Evolutionary conservation across 192 early-diverging fungal genomes (phyloP), one percentile per base, ranked within the genome.

Genomic region (Physocladia obscura): DNA sequence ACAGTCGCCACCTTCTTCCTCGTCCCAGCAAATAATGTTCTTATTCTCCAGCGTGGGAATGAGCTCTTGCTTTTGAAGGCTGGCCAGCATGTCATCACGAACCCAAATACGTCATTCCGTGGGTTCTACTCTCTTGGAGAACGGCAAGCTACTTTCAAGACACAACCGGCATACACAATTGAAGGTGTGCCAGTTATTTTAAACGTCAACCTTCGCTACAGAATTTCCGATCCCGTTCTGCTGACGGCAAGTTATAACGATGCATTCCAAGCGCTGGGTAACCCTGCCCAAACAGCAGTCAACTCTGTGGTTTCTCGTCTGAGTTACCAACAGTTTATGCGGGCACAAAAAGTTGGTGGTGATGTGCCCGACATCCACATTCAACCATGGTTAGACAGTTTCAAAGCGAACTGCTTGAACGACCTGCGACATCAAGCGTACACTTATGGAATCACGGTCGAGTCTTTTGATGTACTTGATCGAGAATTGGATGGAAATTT

Each of bases 21-120:
- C 54, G 71, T 82, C n/a, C 81, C 81, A n/a, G 81, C 79, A n/a
- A 82, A 82, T 47, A 82, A 82, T 38, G 71, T 79, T 21, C 54
- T 73, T 8, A 69, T 82, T 32, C 50, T 82, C 37, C 81, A 82
- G 68, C 76, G 74, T 39, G 79, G 74, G 22, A 79, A 77, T 21
- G 64, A 78, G 32, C 55, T 82, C 5, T 32, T 82, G 2, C 55
- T 65, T 3, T 57, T 82, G 15, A 39, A 76, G n/a, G 81, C 76
- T 32, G 81, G 81, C 21, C 81, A 82, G 76, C 81, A 82, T 52
- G 79, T 80, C 52, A 77, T 82, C 36, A 80, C 79, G 11, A 78
- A 79, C 51, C 69, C 76, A 44, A 67, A 71, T 31, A 82, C 81
- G 11, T 76, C 76, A 1, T 82, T 82, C 64, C 69, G 81, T 40